These are phyloP conservation scores for sunflower (Helianthus annuus) DNA, from an alignment of 129 eudicot species.

Conservation along the genomic window DNA sequence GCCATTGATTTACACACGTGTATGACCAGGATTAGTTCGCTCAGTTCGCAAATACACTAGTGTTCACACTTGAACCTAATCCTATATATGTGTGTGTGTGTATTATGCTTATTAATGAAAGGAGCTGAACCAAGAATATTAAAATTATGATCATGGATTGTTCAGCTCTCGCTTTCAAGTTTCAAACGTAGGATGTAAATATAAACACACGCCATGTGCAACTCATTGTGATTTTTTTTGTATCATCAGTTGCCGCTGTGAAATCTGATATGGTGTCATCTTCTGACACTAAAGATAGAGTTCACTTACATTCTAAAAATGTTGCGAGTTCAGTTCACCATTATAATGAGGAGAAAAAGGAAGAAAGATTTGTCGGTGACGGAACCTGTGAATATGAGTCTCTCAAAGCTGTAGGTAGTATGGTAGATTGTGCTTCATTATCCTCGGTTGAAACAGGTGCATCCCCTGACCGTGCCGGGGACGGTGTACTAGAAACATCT, in stretches of 20 bases:
- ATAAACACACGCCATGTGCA: neutral
- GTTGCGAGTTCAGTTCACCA: slow-evolving; percentile 21
- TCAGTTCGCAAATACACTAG: too few relatives aligned
- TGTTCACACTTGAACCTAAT: too few relatives aligned
- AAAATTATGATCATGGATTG: neutral
- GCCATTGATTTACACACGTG: too few relatives aligned
- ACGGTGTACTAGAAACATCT: slow-evolving; percentile 16
- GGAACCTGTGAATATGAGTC: slow-evolving; percentile 26
- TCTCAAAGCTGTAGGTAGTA: slow-evolving; percentile 25
- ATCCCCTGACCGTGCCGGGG: slow-evolving; percentile 26
- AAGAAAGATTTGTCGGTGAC: slow-evolving; percentile 23
- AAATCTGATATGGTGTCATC: slow-evolving; percentile 28
- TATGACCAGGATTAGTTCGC: too few relatives aligned
- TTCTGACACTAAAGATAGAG: slow-evolving; percentile 11
- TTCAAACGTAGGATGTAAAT: neutral
- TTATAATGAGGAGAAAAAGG: slow-evolving; percentile 27
- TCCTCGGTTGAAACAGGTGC: slow-evolving; percentile 24
- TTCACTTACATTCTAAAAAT: slow-evolving; percentile 20
- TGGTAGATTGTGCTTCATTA: slow-evolving; percentile 22
- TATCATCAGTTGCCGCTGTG: slow-evolving; percentile 34
- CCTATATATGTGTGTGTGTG: too few relatives aligned
- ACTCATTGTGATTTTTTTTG: slow-evolving; percentile 9
- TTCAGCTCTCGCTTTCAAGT: slow-evolving; percentile 7
- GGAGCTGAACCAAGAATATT: slow-evolving; percentile 29
- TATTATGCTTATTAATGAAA: neutral